phyloP scores from a whole-genome alignment of 2,329 filamentous ascomycete species.

The Sporothrix inflata region DNA sequence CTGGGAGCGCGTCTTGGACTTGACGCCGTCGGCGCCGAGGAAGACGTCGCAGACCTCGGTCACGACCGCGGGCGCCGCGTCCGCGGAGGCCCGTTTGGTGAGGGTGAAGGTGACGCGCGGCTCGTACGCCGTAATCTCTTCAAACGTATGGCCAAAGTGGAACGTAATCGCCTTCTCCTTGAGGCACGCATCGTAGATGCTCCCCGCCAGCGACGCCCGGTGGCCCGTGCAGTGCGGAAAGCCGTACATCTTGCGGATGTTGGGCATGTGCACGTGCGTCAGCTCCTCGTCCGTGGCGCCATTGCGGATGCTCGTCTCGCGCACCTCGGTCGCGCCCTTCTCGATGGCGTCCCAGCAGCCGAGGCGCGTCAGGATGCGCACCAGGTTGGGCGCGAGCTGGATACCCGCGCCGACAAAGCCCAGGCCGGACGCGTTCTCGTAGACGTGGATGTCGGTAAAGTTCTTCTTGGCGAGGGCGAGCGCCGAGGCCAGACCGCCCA shows the following conservation, averaged over 20 bases:
- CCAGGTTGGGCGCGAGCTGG: conserved; percentile 81
- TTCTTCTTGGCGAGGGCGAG: conserved; percentile 75
- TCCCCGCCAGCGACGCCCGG: conserved; percentile 69
- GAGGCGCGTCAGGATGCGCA: conserved; percentile 71
- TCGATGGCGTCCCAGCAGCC: conserved; percentile 74
- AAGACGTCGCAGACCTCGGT: conserved; percentile 57
- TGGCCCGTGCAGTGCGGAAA: conserved; percentile 83
- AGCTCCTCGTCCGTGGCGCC: conserved; percentile 71
- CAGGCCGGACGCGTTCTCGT: conserved; percentile 71
- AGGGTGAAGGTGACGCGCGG: conserved; percentile 40
- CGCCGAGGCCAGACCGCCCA: conserved; percentile 75
- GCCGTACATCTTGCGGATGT: conserved; percentile 69
- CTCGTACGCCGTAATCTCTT: conserved; percentile 60
- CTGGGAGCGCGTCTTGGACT: conserved; percentile 53
- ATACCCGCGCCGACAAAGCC: conserved; percentile 86
- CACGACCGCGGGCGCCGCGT: neutral
- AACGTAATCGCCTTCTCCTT: conserved; percentile 66
- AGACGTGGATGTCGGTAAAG: conserved; percentile 73
- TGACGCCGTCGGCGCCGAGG: conserved; percentile 60
- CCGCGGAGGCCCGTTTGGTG: neutral
- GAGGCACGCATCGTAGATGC: conserved; percentile 70
- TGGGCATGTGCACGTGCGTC: conserved; percentile 68
- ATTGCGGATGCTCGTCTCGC: conserved; percentile 72
- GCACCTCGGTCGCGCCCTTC: conserved; percentile 70
- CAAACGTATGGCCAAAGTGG: conserved; percentile 63